Evolutionary conservation across 768 basidiomycete species (phyloP).

Genomic region (Lactarius evosmus): DNA sequence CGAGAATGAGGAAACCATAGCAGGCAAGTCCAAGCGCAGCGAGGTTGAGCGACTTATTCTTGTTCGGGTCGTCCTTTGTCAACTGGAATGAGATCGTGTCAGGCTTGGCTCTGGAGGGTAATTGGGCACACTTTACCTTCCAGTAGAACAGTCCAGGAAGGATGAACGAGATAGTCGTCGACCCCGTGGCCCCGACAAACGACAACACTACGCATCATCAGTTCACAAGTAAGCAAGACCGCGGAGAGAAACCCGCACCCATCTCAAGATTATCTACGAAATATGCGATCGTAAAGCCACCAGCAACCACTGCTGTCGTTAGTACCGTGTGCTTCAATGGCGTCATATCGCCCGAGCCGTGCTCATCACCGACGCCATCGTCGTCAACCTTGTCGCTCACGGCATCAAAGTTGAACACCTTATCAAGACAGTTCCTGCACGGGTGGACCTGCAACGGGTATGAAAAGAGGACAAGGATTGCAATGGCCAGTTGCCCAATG

Average conservation of each 20-base stretch:
- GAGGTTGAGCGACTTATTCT: constrained; percentile 51
- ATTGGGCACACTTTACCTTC: constrained; percentile 53
- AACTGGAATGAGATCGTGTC: constrained; percentile 42
- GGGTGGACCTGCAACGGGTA: constrained; percentile 96
- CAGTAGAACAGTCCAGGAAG: constrained; percentile 92
- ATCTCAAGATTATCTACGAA: constrained; percentile 74
- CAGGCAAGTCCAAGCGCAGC: constrained; percentile 62
- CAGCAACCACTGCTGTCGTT: constrained; percentile 60
- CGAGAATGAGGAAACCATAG: constrained; percentile 78
- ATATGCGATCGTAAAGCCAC: constrained; percentile 72
- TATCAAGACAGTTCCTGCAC: constrained; percentile 87
- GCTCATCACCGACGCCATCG: constrained; percentile 45
- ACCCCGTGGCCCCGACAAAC: constrained; percentile 95
- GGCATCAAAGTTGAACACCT: constrained; percentile 60
- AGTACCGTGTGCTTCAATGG: constrained; percentile 63
- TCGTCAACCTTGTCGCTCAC: constrained; percentile 38
- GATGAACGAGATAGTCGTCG: constrained; percentile 96
- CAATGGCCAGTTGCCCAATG: constrained; percentile 89
- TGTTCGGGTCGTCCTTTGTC: constrained; percentile 60
- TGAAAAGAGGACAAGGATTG: constrained; percentile 83
- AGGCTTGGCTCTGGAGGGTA: neutral
- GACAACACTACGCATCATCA: constrained; percentile 63
- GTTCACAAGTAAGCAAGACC: neutral
- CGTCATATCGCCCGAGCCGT: constrained; percentile 68
- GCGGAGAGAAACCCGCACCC: constrained; percentile 45